These are phyloP conservation scores for Colletotrichum costaricense DNA, from an alignment of 2,329 filamentous ascomycete species.

Conservation along the genomic window DNA sequence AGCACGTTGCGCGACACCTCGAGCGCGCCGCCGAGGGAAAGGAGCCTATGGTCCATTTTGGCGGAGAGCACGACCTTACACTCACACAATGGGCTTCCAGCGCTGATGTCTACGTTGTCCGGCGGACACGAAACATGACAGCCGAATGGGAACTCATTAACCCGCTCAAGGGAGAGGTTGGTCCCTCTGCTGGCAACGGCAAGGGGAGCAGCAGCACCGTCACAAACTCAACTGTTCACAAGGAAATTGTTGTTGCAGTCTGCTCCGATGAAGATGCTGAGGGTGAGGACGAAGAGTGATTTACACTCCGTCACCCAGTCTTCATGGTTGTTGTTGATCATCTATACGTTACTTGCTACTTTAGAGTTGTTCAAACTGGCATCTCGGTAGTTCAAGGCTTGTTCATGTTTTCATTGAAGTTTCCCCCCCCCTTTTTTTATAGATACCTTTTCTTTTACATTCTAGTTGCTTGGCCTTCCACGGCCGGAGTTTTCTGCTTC, in stretches of 20 bases:
- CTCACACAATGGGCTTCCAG: constrained; percentile 54
- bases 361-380: neutral
- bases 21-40: constrained; percentile 61
- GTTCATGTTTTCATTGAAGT: neutral
- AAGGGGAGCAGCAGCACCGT: constrained; percentile 24
- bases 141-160: constrained; percentile 48
- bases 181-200: constrained; percentile 32
- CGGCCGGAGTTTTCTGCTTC: neutral
- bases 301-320: neutral
- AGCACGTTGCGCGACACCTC: constrained; percentile 86
- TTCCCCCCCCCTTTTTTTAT: neutral
- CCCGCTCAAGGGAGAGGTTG: constrained; percentile 39
- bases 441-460: constrained; percentile 5
- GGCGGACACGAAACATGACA: constrained; percentile 31
- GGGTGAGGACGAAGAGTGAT: constrained; percentile 34
- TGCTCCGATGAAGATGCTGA: constrained; percentile 35
- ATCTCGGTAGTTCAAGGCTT: constrained; percentile 2
- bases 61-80: constrained; percentile 49
- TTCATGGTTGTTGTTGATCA: neutral
- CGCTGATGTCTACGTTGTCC: constrained; percentile 51
- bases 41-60: constrained; percentile 49
- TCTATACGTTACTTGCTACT: neutral
- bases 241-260: constrained; percentile 21
- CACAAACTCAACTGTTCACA: constrained; percentile 5
- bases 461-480: neutral